Evolutionary conservation across 306 rosid species (phyloP), one percentile per base, ranked within the genome.

Genomic region (Trifolium pratense): DNA sequence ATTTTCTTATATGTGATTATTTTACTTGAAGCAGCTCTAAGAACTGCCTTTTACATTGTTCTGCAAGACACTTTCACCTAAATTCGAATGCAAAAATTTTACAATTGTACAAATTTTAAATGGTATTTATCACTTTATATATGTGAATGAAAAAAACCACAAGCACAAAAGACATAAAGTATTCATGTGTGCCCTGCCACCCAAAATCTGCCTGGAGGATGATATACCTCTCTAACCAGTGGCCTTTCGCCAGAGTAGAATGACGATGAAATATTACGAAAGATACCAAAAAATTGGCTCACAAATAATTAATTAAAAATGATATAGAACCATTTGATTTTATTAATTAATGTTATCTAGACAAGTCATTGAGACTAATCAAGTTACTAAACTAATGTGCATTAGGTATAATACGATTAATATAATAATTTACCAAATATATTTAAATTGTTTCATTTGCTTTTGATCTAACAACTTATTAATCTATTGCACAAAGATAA

Each of bases 351-450:
- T 74, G 76, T 84, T 84, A 84, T 84, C 87, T 48, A 15, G 37
- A 84, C 85, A 80, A 56, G 82, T 77, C 82, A 80, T 71, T n/a
- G 37, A 37, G 34, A 3, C 63, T 73, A 73, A 84, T 76, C 60
- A 62, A 63, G 9, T 3, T 20, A 77, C 76, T 84, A 80, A 77
- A 74, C 56, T 65, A 80, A 65, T 78, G 62, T 25, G 69, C 29
- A 60, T 70, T 80, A 74, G 85, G 85, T 80, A 58, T 26, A 34
- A 16, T 23, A 17, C 31, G 8, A 69, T 68, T 57, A 20, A 18
- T 46, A 69, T 65, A 65, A 73, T 74, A 49, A 31, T 13, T 31
- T 32, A 34, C 78, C 39, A 13, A 12, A 3, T 67, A 31, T 73
- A 76, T 77, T 74, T 42, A 39, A 46, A 1, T 77, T 49, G 21